Conservation (phyloP, 2,329 filamentous ascomycete species). For the Cytospora schulzeri region DNA sequence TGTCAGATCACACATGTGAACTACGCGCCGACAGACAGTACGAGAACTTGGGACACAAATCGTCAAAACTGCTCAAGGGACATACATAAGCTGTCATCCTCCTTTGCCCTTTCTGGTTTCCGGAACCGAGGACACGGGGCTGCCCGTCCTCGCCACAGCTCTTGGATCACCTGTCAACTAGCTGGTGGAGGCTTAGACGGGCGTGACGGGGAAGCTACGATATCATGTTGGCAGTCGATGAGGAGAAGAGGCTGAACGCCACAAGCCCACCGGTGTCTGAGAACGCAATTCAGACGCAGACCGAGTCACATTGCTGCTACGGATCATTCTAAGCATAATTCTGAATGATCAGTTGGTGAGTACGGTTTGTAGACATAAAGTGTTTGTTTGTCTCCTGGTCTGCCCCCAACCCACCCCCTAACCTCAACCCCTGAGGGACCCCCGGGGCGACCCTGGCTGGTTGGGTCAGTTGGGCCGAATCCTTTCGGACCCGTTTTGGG, state of each 20-base stretch:
- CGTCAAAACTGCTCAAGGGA: not conserved
- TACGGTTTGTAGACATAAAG: not conserved
- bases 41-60: not conserved
- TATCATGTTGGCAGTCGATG: too few species aligned
- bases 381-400: not conserved
- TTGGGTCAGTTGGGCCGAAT: not conserved
- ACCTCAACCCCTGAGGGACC: too few species aligned
- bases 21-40: not conserved
- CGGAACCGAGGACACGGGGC: not conserved
- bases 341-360: too few species aligned
- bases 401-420: not conserved
- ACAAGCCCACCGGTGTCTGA: too few species aligned
- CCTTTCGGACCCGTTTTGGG: not conserved
- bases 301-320: not conserved
- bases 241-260: too few species aligned
- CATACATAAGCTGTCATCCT: not conserved
- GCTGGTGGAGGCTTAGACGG: not conserved
- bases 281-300: too few species aligned
- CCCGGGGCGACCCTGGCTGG: not conserved
- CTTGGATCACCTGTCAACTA: not conserved
- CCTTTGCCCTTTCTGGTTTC: not conserved
- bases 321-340: not conserved
- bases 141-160: too few species aligned
- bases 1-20: not conserved
- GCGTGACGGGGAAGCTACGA: too few species aligned